Evolutionary conservation across 192 early-diverging fungal species (phyloP).

Genomic region (Radiomyces spectabilis): DNA sequence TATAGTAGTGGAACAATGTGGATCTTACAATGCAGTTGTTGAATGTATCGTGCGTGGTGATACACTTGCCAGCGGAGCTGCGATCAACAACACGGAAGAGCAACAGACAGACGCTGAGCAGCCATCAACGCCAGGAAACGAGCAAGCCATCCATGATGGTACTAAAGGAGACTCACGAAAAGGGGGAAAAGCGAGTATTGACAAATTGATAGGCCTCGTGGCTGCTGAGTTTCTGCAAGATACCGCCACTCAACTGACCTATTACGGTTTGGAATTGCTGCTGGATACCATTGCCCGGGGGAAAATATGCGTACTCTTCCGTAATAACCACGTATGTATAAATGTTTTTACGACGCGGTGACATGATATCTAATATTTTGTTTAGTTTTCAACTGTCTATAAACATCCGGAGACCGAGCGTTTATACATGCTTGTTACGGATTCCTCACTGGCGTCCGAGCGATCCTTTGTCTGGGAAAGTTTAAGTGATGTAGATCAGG

Average conservation of each 20-base stretch:
- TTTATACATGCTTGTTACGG: conserved; percentile 62
- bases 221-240: conserved; percentile 64
- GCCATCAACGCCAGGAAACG: conserved; percentile 2
- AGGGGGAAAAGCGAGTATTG: neutral
- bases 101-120: neutral
- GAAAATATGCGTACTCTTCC: conserved; percentile 73
- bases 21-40: conserved; percentile 74
- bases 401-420: conserved; percentile 44
- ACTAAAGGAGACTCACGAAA: conserved; percentile 3
- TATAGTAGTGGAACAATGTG: conserved; percentile 42
- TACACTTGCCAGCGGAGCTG: conserved; percentile 23
- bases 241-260: conserved; percentile 80
- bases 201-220: conserved; percentile 37
- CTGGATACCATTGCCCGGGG: conserved; percentile 48
- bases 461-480: conserved; percentile 68
- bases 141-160: neutral
- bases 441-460: conserved; percentile 58
- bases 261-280: conserved; percentile 65
- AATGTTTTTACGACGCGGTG: conserved; percentile 19
- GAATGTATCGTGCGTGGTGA: conserved; percentile 70
- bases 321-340: conserved; percentile 80
- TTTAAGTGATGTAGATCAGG: conserved; percentile 56
- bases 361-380: neutral
- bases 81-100: neutral
- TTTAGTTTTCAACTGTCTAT: conserved; percentile 66